Base-by-base conservation (phyloP, 2,329 filamentous ascomycete genomes). In the Clarireedia monteithiana region DNA sequence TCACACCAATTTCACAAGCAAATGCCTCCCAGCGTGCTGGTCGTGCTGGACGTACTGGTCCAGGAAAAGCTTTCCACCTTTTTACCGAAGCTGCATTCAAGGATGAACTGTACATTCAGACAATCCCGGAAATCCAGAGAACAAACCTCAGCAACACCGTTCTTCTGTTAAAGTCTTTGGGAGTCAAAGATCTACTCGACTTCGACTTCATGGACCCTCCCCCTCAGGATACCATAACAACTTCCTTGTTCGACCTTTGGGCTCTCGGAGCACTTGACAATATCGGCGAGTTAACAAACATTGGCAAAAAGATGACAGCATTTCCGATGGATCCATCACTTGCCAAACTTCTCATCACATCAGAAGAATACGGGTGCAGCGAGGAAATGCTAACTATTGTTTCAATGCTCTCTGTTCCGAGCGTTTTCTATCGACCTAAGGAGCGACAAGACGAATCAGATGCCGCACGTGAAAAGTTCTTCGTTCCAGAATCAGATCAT, bases 121-220 rank as follows among this genome's bases (percentile, higher is more conserved):
- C 94, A 0, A 99, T 99, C 48, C 94, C 94, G 0, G 94, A 99
- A 69, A 97, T 99, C 44, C 94, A 99, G 72, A 83, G 94, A 17
- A 99, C 94, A 0, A 99, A 97, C 65, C 81, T 99, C 2, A 86
- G 90, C 66, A 97, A 97, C 65, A 97, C 91, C 0, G 92, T 99
- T 3, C 78, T 99, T 14, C 82, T 99, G 49, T 79, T 99, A 48
- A 99, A 99, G 69, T 96, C 90, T 0, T 80, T 99, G 0, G 94
- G 94, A 0, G 92, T 99, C 17, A 92, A 89, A 67, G 91, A 99
- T 63, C 77, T 99, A 9, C 74, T 99, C 1, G 92, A 99, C 70
- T 99, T 99, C 67, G 91, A 97, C 70, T 99, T 99, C 66, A 97
- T 99, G 92, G 94, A 99, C 64, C 94, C 94, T 1, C 94, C 94